Evolutionary conservation across 1,284 basidiomycete species (phyloP), one percentile per base, ranked within the genome.

Genomic region (Somion occarium): DNA sequence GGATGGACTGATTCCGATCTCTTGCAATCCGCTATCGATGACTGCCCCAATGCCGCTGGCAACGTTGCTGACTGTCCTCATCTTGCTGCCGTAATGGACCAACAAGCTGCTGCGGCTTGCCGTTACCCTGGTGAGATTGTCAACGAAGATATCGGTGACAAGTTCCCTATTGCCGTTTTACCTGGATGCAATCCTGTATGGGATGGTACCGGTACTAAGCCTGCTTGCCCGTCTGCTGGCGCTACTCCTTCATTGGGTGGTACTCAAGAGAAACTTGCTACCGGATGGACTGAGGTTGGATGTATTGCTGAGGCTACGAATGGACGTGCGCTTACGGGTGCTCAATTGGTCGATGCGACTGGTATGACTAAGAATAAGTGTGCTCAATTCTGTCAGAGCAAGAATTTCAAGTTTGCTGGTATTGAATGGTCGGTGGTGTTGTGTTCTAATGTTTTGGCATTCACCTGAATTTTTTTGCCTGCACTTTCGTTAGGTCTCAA

Each of bases 171-270:
- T 44, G 38, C 45, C 27, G 44, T 45, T 18, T 61, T 67, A 23
- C 64, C 66, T n/a, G 64, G 64, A 44, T 64, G 63, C 58, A 66
- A 65, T 56, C 59, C 62, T 38, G 50, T 65, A 51, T 59, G 55
- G 49, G 42, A 58, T 44, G 58, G 55, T 39, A 59, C 53, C 39
- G 58, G 59, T 24, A 49, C 54, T 23, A 50, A 54, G 50, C 58
- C 59, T 5, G 51, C 56, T 3, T 59, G 57, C 24, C 1, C 48
- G 34, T 46, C 46, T 49, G 25, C 38, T 15, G 43, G 47, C 15
- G 38, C 52, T 20, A 44, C 49, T 12, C 61, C 62, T 19, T 23
- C 49, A 30, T 49, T 63, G 44, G 22, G 53, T n/a, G 30, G 56
- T 25, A 54, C 56, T 15, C 54, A 56, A 48, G 19, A 38, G 9